phyloP scores from a whole-genome alignment of 768 basidiomycete genomes.

The Lyophyllum atratum region DNA sequence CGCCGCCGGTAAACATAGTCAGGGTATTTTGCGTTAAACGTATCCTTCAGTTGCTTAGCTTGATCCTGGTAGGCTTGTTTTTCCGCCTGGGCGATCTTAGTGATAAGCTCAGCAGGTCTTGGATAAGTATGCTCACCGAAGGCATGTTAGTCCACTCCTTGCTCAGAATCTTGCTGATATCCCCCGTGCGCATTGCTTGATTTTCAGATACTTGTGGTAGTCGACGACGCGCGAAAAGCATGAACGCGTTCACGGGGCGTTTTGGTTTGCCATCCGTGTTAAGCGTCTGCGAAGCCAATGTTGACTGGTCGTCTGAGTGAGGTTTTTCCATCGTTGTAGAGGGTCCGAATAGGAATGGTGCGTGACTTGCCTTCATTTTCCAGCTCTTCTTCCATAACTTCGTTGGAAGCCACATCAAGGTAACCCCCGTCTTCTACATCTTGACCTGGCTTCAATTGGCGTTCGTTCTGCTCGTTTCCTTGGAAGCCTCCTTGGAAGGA shows the following conservation, averaged over 20 bases:
- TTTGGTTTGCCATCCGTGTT: constrained; percentile 89
- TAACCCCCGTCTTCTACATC: constrained; percentile 58
- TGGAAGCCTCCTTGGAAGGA: constrained; percentile 25
- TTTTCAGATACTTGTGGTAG: constrained; percentile 87
- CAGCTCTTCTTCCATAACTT: constrained; percentile 39
- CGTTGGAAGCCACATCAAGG: constrained; percentile 34
- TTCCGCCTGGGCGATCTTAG: constrained; percentile 49
- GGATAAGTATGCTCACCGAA: constrained; percentile 52
- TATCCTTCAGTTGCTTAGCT: constrained; percentile 83
- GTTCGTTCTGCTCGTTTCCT: constrained; percentile 40
- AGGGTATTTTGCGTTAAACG: constrained; percentile 82
- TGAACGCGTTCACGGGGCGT: constrained; percentile 92
- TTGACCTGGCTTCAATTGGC: constrained; percentile 55
- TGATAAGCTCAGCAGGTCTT: not conserved
- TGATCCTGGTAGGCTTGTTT: constrained; percentile 90
- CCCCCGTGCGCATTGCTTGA: constrained; percentile 87
- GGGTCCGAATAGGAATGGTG: not conserved
- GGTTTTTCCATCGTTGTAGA: too few relatives aligned
- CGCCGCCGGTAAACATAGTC: constrained; percentile 89
- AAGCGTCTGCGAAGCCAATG: constrained; percentile 75
- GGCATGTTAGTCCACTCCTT: constrained; percentile 86
- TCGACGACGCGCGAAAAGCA: constrained; percentile 86
- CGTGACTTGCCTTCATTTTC: constrained; percentile 46
- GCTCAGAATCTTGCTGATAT: constrained; percentile 86
- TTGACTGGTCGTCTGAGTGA: constrained; percentile 31